Percentiles rank a stretch among this genome's conserved stretches.
Evolutionary conservation across 164 flowering plant species (phyloP).

Genomic region (Magnolia officinalis): DNA sequence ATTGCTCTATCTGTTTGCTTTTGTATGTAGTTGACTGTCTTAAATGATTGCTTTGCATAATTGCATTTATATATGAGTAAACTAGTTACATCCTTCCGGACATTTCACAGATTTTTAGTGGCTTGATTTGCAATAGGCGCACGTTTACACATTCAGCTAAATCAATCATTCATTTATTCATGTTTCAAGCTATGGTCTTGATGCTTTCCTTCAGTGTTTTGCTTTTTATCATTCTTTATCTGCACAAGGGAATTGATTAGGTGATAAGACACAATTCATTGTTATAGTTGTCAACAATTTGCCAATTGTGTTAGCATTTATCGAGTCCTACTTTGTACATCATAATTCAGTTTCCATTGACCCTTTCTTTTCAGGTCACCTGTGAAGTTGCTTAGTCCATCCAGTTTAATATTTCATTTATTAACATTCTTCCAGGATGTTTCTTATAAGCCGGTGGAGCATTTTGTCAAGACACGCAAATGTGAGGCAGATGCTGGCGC

Average conservation of each 20-base stretch:
- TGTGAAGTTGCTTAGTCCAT: not conserved
- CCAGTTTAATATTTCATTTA: not conserved
- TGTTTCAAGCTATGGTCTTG: not conserved
- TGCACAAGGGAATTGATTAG: not conserved
- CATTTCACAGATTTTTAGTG: too few relatives aligned
- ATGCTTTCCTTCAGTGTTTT: not conserved
- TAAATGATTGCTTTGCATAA: too few relatives aligned
- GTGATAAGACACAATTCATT: not conserved
- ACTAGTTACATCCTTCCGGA: too few relatives aligned
- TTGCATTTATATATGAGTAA: too few relatives aligned
- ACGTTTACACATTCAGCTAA: not conserved
- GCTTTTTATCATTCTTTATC: not conserved
- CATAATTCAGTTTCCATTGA: not conserved
- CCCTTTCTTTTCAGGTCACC: not conserved
- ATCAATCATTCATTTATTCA: not conserved
- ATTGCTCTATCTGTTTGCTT: too few relatives aligned
- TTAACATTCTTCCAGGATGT: slow-evolving; percentile 58
- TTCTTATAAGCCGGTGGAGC: slow-evolving; percentile 75
- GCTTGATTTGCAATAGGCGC: too few relatives aligned
- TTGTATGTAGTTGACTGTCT: too few relatives aligned
- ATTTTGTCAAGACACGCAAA: slow-evolving; percentile 65
- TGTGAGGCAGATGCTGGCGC: slow-evolving; percentile 80
- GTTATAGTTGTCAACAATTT: not conserved
- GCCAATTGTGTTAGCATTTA: not conserved
- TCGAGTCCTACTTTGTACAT: not conserved